Evolutionary conservation across 441 rosid genomes (phyloP).

Genomic region (Hura crepitans): DNA sequence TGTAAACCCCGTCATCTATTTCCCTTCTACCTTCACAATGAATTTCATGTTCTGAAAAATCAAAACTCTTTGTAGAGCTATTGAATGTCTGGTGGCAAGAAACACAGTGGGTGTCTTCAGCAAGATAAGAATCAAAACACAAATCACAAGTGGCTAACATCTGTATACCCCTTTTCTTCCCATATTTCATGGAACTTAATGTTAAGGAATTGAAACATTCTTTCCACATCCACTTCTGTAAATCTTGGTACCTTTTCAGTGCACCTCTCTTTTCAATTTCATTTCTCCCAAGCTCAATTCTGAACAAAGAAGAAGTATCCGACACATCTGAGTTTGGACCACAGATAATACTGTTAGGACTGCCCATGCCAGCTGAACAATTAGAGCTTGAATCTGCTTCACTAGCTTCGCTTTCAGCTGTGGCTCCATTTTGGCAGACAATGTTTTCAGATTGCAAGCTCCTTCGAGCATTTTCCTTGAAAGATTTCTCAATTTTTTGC

Average conservation of each 20-base stretch:
- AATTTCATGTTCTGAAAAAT: conserved; percentile 36
- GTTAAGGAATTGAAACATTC: conserved; percentile 53
- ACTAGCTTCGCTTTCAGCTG: conserved; percentile 35
- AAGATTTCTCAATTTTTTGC: conserved; percentile 77
- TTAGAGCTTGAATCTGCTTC: conserved; percentile 37
- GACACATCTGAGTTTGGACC: conserved; percentile 44
- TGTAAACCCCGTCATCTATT: conserved; percentile 24
- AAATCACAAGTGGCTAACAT: conserved; percentile 61
- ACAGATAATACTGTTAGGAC: conserved; percentile 62
- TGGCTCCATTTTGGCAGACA: conserved; percentile 32
- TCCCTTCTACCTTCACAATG: conserved; percentile 43
- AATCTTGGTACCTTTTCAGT: conserved; percentile 67
- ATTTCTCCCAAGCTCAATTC: conserved; percentile 76
- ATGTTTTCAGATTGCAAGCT: conserved; percentile 31
- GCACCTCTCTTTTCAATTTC: conserved; percentile 54
- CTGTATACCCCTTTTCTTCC: conserved; percentile 53
- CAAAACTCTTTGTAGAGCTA: conserved; percentile 27
- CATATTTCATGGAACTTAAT: conserved; percentile 57
- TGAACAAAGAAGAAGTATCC: conserved; percentile 55
- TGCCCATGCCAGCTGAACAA: conserved; percentile 37
- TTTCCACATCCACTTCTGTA: conserved; percentile 85
- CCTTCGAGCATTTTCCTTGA: conserved; percentile 57
- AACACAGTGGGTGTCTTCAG: conserved; percentile 51
- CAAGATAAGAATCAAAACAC: conserved; percentile 51
- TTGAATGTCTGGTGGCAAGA: conserved; percentile 59